A percentile compares a stretch with the other conserved stretches of the same genome.
phyloP scores from a whole-genome alignment of 768 basidiomycete species.

The Galerina sulciceps region DNA sequence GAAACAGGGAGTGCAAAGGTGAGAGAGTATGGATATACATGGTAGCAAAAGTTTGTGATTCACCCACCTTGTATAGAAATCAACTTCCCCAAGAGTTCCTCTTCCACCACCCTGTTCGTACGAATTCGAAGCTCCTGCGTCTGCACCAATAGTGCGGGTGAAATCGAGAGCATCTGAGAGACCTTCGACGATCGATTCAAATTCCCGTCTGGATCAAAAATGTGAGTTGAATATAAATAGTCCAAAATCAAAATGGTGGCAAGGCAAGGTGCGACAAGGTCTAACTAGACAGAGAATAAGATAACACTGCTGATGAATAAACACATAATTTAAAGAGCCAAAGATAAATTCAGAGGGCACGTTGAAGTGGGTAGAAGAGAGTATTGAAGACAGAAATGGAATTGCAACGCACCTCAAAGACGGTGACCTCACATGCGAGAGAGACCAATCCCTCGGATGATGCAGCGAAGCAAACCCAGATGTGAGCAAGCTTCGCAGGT shows the following conservation, averaged over 20 bases:
- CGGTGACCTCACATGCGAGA: constrained; percentile 69
- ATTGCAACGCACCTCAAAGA: constrained; percentile 17
- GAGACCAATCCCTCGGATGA: constrained; percentile 90
- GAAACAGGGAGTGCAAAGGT: constrained; percentile 1
- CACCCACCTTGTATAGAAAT: constrained; percentile 87
- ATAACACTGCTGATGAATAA: no score
- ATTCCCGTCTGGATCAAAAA: constrained; percentile 60
- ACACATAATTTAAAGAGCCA: neutral
- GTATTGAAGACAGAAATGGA: neutral
- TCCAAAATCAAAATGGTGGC: neutral
- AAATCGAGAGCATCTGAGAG: constrained; percentile 94
- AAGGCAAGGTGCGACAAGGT: neutral
- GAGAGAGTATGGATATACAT: neutral
- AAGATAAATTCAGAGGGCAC: neutral
- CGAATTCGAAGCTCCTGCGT: constrained; percentile 44
- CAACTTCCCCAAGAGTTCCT: constrained; percentile 82
- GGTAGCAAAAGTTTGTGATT: neutral
- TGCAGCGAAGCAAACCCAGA: constrained; percentile 95
- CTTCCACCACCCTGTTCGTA: constrained; percentile 77
- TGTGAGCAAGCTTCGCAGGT: constrained; percentile 84
- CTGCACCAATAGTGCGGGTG: constrained; percentile 84
- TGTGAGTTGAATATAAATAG: constrained; percentile 5
- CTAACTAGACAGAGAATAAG: no score
- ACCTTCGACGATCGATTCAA: constrained; percentile 82
- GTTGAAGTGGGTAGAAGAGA: neutral